A percentile compares a stretch with the other conserved stretches of the same genome.
These are phyloP conservation scores for Rhizomucor miehei DNA, from an alignment of 371 early-diverging fungal species.

Conservation along the genomic window DNA sequence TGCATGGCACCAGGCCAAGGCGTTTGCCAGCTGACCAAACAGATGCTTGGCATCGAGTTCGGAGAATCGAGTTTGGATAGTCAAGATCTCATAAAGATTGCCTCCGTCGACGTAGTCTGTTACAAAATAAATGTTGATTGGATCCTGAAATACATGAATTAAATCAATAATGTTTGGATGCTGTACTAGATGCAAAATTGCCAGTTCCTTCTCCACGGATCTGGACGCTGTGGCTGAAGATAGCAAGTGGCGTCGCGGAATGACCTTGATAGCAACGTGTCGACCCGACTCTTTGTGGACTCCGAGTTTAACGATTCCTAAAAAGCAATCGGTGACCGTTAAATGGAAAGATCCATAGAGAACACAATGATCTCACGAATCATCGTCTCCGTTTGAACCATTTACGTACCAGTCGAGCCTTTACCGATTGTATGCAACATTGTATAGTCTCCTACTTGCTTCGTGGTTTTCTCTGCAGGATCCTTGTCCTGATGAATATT, in stretches of 20 bases:
- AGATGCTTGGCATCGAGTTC: slow-evolving; percentile 84
- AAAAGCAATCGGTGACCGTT: background rate
- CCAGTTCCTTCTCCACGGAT: slow-evolving; percentile 68
- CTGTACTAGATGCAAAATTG: slow-evolving; percentile 63
- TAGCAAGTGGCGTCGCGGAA: slow-evolving; percentile 27
- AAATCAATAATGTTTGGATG: slow-evolving; percentile 67
- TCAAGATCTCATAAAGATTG: slow-evolving; percentile 31
- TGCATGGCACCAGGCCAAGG: slow-evolving; percentile 89
- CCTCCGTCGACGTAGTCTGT: slow-evolving; percentile 43
- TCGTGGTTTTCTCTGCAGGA: background rate
- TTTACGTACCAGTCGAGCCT: slow-evolving; percentile 36
- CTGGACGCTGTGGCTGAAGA: slow-evolving; percentile 45
- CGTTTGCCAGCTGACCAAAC: slow-evolving; percentile 92
- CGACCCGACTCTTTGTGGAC: slow-evolving; percentile 32
- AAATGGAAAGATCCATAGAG: background rate
- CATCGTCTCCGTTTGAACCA: background rate
- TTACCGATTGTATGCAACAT: slow-evolving; percentile 32
- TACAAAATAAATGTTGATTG: slow-evolving; percentile 29
- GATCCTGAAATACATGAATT: slow-evolving; percentile 64
- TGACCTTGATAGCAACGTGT: slow-evolving; percentile 43
- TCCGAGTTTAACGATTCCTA: slow-evolving; percentile 39
- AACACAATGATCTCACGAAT: background rate
- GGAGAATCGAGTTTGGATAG: slow-evolving; percentile 15
- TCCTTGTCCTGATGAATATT: no score
- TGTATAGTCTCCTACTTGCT: slow-evolving; percentile 31